Base-by-base conservation (phyloP, 768 basidiomycete species). In the Lepiota venenata region DNA sequence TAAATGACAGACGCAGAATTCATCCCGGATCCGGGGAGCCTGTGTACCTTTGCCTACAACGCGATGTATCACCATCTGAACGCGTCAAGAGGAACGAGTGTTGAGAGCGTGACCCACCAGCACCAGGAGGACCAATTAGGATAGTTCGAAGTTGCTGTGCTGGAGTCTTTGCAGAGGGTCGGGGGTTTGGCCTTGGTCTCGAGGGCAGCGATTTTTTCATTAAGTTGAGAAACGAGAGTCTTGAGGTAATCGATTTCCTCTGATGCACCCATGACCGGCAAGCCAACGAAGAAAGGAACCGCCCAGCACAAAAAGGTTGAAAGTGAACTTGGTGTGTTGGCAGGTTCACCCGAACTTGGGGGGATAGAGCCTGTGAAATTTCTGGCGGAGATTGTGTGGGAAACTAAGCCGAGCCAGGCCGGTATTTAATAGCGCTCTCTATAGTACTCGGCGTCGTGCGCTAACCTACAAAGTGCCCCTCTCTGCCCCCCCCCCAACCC, bases 1-100 rank as follows among this genome's bases (percentile, higher is more conserved):
- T 62, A 99, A 77, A 75, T 99, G 97, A 78, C 97, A 99, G 42
- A 99, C 84, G 67, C 93, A 95, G 78, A 90, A 99, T 65, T 91
- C 82, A 58, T 93, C 86, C 49, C 87, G 85, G 75, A 99, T 94
- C 67, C 79, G 82, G 4, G 97, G 96, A 0, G 94, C 97, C 71
- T 99, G 97, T 2, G 97, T 99, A 22, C 97, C 97, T 80, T 99
- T 99, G 61, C 96, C 96, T 97, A 66, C 25, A n/a, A 53, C 29
- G 60, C 36, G 22, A n/a, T 36, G 40, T 21, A 52, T 54, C 25
- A 59, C 21, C 27, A 32, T 39, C 22, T 21, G 15, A 12, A 39
- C 38, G 35, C 8, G 9, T 51, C 21, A 7, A 48, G 36, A 50
- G 39, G 47, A 25, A 35, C 16, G 32, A 46, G 25, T 22, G 20